Conservation (phyloP, 2,329 filamentous ascomycete species). For the Beauveria scarabaeidicola region DNA sequence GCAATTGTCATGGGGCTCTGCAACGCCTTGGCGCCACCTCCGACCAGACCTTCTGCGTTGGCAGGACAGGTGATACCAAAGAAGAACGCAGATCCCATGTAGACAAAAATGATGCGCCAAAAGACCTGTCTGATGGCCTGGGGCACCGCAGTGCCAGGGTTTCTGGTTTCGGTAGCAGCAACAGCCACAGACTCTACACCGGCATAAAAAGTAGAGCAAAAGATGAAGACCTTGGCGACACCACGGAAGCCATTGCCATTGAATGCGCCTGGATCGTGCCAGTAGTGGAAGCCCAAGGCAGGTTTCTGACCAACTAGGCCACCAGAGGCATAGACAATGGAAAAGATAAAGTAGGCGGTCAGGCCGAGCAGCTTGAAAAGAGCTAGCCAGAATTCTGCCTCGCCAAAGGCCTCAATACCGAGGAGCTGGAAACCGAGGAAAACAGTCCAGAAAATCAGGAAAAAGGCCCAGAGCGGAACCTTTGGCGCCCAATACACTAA, state of each 20-base stretch:
- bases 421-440: conserved; percentile 63
- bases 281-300: conserved; percentile 61
- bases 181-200: conserved; percentile 58
- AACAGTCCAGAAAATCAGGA: conserved; percentile 65
- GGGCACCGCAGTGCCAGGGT: conserved; percentile 47
- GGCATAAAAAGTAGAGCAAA: conserved; percentile 62
- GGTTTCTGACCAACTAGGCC: conserved; percentile 52
- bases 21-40: conserved; percentile 46
- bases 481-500: conserved; percentile 56
- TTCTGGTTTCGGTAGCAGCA: conserved; percentile 52
- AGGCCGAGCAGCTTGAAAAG: conserved; percentile 63
- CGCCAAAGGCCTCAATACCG: conserved; percentile 66
- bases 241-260: conserved; percentile 56
- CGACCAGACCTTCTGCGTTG: conserved; percentile 49
- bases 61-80: conserved; percentile 67
- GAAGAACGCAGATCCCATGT: conserved; percentile 65
- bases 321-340: conserved; percentile 61
- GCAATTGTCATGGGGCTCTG: conserved; percentile 68
- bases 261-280: conserved; percentile 63
- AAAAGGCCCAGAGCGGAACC: conserved; percentile 57
- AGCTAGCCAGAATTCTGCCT: conserved; percentile 73
- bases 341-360: conserved; percentile 64
- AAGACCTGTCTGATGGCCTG: conserved; percentile 52
- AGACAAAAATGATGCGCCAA: conserved; percentile 53
- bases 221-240: conserved; percentile 58